Evolutionary conservation across 2,329 filamentous ascomycete species (phyloP), one percentile per base, ranked within the genome.

Genomic region (Xylariaceae sp.): DNA sequence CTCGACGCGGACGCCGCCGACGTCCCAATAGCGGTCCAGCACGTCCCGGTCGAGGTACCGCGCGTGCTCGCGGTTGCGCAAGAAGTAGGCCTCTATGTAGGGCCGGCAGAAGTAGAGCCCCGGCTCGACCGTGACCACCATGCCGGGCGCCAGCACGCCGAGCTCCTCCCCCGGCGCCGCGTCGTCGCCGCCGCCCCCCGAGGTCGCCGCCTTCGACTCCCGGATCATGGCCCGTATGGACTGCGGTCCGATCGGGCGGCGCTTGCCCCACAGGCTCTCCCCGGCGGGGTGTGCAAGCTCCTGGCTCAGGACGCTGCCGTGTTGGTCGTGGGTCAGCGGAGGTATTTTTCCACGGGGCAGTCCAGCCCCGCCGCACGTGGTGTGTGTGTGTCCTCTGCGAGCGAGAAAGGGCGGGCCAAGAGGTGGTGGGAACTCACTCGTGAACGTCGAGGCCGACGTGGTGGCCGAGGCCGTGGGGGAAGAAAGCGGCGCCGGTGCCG

Each of bases 1-100:
- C 63, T 98, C 92, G 40, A 96, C 93, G 29, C 92, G 75, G 17
- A 94, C 87, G 21, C 92, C 92, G 12, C 90, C 92, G 1, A 96
- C 80, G 17, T 62, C 64, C 65, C 84, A 90, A 56, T 83, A 90
- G 42, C 63, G 65, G 39, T 79, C 75, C 31, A 92, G 60, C 5
- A 80, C 70, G 5, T 68, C 64, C 44, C 64, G 63, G 57, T 89
- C 71, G 50, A 92, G 80, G 47, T 74, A 83, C 38, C 68, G 67
- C 24, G 68, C 64, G 52, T 82, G 77, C 36, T 65, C 61, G 2
- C 68, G 61, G 38, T 74, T 67, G 32, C 70, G 65, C 47, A 82
- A 67, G 52, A 84, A 74, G 53, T 78, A 80, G 14, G 75, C 73
- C 60, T 86, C 73, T 39, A 89, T 73, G 43, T 84, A 87, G 35